Evolutionary conservation across 2,329 filamentous ascomycete genomes (phyloP).

Genomic region (Hortaea sp.): DNA sequence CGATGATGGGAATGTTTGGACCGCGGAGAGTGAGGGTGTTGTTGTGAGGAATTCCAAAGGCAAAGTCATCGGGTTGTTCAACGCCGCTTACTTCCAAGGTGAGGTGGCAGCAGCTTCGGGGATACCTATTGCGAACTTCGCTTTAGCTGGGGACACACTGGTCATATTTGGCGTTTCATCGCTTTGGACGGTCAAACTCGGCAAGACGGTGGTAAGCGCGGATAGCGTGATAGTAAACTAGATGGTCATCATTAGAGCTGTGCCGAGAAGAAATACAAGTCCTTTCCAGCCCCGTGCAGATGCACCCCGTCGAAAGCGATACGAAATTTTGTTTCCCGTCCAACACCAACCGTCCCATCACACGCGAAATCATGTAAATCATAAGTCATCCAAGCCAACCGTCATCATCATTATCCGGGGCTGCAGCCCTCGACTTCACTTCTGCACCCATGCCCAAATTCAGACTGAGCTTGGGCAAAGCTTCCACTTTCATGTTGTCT

Average conservation of each 20-base stretch:
- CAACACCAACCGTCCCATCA: neutral
- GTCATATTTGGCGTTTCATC: neutral
- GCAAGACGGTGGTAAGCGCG: neutral
- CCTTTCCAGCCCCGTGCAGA: too few species aligned
- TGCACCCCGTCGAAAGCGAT: neutral
- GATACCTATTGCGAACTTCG: neutral
- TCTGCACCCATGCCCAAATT: conserved; percentile 9
- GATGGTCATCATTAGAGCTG: too few species aligned
- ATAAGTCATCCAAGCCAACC: conserved; percentile 23
- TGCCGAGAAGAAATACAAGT: too few species aligned
- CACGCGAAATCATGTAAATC: neutral
- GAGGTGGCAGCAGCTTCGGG: neutral
- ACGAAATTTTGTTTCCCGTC: neutral
- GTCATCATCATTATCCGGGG: conserved; percentile 14
- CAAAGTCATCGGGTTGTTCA: neutral
- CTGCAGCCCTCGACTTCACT: conserved; percentile 4
- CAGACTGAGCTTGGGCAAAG: conserved; percentile 16
- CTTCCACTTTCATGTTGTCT: conserved; percentile 4
- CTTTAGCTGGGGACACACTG: neutral
- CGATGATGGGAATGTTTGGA: conserved; percentile 2
- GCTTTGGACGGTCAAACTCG: neutral
- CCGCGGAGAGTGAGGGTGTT: neutral
- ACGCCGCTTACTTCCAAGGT: neutral
- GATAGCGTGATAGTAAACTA: neutral
- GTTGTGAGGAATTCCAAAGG: conserved; percentile 1